Conservation (phyloP, 2,329 filamentous ascomycete species). For the Penicillium olsonii region DNA sequence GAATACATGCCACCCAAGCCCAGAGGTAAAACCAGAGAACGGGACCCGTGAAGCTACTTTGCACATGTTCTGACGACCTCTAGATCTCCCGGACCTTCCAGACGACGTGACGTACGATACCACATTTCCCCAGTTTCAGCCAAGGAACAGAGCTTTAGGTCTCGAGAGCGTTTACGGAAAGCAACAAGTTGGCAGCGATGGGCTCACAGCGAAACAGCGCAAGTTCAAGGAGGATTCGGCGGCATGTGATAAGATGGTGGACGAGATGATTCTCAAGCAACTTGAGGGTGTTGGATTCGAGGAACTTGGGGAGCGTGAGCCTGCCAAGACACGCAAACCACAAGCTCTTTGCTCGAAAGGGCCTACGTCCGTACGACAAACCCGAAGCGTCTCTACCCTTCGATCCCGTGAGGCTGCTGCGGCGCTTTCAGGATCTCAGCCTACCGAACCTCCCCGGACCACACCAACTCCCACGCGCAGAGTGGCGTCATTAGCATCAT, state of each 20-base stretch:
- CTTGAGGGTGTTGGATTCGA: slow-evolving; percentile 65
- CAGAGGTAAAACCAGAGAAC: slow-evolving; percentile 43
- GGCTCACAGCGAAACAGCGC: slow-evolving; percentile 67
- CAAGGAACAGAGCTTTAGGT: slow-evolving; percentile 55
- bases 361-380: slow-evolving; percentile 24
- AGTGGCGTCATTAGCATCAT: slow-evolving; percentile 30
- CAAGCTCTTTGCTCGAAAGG: slow-evolving; percentile 27
- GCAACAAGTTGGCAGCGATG: slow-evolving; percentile 52
- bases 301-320: slow-evolving; percentile 56
- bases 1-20: slow-evolving; percentile 85
- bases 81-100: slow-evolving; percentile 48
- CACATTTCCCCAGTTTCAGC: slow-evolving; percentile 54
- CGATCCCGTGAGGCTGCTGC: slow-evolving; percentile 44
- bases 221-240: slow-evolving; percentile 65
- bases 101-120: slow-evolving; percentile 51
- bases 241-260: slow-evolving; percentile 64
- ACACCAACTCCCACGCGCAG: slow-evolving; percentile 38
- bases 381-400: slow-evolving; percentile 40
- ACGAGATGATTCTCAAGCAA: slow-evolving; percentile 68
- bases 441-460: slow-evolving; percentile 35
- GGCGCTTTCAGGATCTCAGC: slow-evolving; percentile 37
- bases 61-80: slow-evolving; percentile 47
- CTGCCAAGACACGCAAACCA: slow-evolving; percentile 24
- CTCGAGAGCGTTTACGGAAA: slow-evolving; percentile 52
- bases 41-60: slow-evolving; percentile 1